Conservation (phyloP, 768 basidiomycete genomes). For the Xerocomellus dryophilus region DNA sequence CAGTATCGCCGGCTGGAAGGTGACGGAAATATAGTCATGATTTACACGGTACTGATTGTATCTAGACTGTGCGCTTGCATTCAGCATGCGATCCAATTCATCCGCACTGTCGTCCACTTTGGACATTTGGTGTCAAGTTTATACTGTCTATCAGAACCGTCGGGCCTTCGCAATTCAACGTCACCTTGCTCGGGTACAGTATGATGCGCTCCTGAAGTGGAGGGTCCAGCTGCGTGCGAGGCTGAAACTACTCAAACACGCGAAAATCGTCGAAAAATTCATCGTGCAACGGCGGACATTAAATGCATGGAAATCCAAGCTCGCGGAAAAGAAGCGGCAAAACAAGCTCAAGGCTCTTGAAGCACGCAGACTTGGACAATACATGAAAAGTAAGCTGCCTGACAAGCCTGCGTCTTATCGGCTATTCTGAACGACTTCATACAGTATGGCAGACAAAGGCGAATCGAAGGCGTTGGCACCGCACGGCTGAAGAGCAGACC, state of each 20-base stretch:
- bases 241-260: slow-evolving; percentile 50
- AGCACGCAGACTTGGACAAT: slow-evolving; percentile 29
- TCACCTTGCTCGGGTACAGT: slow-evolving; percentile 32
- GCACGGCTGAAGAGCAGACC: slow-evolving; percentile 45
- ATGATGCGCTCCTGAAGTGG: slow-evolving; percentile 55
- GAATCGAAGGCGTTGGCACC: slow-evolving; percentile 38
- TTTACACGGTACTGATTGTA: slow-evolving; percentile 10
- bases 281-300: slow-evolving; percentile 49
- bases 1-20: slow-evolving; percentile 45
- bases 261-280: slow-evolving; percentile 50
- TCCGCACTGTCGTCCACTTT: slow-evolving; percentile 36
- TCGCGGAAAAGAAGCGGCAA: slow-evolving; percentile 44
- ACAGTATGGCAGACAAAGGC: slow-evolving; percentile 49
- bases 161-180: slow-evolving; percentile 45
- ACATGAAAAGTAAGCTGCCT: slow-evolving; percentile 35
- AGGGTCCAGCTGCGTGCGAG: slow-evolving; percentile 49
- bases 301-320: slow-evolving; percentile 45
- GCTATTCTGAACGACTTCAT: slow-evolving; percentile 7
- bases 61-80: slow-evolving; percentile 50
- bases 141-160: slow-evolving; percentile 45
- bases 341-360: slow-evolving; percentile 45
- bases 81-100: slow-evolving; percentile 45
- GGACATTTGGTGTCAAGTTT: slow-evolving; percentile 44
- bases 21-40: slow-evolving; percentile 24
- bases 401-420: background rate